Conservation (phyloP, 805 yeast genomes). For the Hanseniaspora vineae region DNA sequence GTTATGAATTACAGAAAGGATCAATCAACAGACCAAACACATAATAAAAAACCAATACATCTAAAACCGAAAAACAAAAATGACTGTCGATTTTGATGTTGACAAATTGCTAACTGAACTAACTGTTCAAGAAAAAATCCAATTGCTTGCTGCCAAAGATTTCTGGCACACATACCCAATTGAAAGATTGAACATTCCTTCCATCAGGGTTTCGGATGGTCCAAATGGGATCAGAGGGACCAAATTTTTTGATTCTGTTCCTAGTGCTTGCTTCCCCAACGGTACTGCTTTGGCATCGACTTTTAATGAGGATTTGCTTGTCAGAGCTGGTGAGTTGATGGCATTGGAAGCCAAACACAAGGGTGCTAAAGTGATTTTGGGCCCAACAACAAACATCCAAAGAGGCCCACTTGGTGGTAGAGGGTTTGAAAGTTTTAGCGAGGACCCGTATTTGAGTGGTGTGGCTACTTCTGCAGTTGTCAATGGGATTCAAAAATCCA, state of each 20-base stretch:
- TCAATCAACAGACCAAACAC: background rate
- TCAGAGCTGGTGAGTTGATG: conserved; percentile 39
- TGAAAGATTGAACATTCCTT: conserved; percentile 30
- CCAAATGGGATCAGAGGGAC: conserved; percentile 57
- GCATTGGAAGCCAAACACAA: conserved; percentile 42
- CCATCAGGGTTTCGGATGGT: conserved; percentile 40
- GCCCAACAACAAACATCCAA: conserved; percentile 41
- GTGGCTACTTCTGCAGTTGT: conserved; percentile 34
- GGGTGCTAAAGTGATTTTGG: conserved; percentile 37
- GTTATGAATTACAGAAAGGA: too few species aligned
- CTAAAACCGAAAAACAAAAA: background rate
- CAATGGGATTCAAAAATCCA: conserved; percentile 40
- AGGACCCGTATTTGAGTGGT: conserved; percentile 44
- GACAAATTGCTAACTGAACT: conserved; percentile 16
- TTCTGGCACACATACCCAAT: conserved; percentile 38
- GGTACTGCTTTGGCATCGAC: conserved; percentile 50
- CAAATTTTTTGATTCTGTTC: conserved; percentile 35
- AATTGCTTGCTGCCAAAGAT: conserved; percentile 31
- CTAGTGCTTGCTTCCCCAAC: conserved; percentile 47
- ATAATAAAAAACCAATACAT: background rate
- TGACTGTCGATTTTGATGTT: conserved; percentile 10
- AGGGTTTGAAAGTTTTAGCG: conserved; percentile 49
- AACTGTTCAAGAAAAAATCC: conserved; percentile 17
- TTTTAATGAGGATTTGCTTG: conserved; percentile 36
- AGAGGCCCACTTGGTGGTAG: conserved; percentile 51